A percentile compares a stretch with the other conserved stretches of the same genome.
phyloP scores from a whole-genome alignment of 2,329 filamentous ascomycete genomes.

The Colletotrichum cordylinicola region DNA sequence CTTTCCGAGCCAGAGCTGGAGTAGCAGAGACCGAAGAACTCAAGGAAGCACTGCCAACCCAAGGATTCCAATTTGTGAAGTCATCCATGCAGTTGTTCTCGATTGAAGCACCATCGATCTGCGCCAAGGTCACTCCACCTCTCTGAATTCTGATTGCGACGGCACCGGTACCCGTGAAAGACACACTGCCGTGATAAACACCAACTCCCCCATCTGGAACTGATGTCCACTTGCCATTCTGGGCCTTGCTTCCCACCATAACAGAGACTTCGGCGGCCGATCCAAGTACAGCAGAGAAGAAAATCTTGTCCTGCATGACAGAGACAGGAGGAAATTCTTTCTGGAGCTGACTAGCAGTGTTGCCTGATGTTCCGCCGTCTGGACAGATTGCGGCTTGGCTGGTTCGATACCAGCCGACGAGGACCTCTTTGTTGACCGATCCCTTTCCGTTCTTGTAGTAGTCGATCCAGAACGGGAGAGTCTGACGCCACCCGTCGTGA shows the following conservation, averaged over 20 bases:
- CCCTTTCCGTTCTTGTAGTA: conserved; percentile 49
- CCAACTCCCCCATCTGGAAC: conserved; percentile 21
- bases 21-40: neutral
- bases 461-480: conserved; percentile 56
- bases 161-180: conserved; percentile 13
- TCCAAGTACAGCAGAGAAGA: conserved; percentile 26
- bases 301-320: conserved; percentile 25
- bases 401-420: conserved; percentile 36
- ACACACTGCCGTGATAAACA: conserved; percentile 32
- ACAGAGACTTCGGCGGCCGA: conserved; percentile 26
- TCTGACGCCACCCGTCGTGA: conserved; percentile 54
- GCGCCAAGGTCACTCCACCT: neutral
- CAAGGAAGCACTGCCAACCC: neutral
- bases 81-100: neutral
- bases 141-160: conserved; percentile 35
- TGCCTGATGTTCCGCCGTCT: conserved; percentile 33
- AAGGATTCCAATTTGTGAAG: conserved; percentile 13
- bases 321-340: conserved; percentile 26
- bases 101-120: neutral
- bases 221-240: neutral
- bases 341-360: conserved; percentile 30
- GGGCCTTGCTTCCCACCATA: conserved; percentile 26
- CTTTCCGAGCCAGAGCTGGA: neutral
- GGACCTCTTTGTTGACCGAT: conserved; percentile 29
- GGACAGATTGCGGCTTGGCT: conserved; percentile 26